phyloP scores from a whole-genome alignment of 2,329 filamentous ascomycete species.

The Acrocalymma vagum region DNA sequence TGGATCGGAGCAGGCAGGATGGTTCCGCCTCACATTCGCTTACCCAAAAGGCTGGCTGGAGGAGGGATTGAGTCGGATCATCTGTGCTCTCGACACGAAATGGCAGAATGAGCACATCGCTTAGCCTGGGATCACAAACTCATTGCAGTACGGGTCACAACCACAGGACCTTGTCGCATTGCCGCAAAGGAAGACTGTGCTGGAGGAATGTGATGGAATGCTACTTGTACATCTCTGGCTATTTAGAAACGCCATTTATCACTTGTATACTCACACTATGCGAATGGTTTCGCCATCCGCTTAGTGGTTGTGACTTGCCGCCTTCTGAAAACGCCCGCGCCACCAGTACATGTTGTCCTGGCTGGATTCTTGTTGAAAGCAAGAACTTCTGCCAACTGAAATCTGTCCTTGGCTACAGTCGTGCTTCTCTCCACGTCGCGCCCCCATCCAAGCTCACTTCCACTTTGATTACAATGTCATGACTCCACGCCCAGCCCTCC shows the following conservation, averaged over 20 bases:
- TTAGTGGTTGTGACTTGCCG: conserved; percentile 26
- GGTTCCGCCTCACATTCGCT: conserved; percentile 63
- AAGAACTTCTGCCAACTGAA: conserved; percentile 16
- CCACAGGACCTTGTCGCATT: no score
- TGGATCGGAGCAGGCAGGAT: conserved; percentile 56
- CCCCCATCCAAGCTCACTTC: conserved; percentile 26
- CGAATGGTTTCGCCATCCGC: conserved; percentile 30
- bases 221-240: no score
- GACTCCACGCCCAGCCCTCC: conserved; percentile 38
- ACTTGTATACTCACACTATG: conserved; percentile 26
- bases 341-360: conserved; percentile 1
- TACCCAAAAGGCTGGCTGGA: conserved; percentile 3
- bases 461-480: conserved; percentile 23
- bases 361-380: not conserved
- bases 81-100: no score
- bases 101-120: no score
- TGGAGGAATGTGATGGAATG: no score
- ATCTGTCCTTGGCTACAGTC: conserved; percentile 9
- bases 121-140: no score
- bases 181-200: no score
- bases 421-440: conserved; percentile 10
- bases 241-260: no score
- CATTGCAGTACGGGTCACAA: no score
- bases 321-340: conserved; percentile 15
- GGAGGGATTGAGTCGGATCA: conserved; percentile 5